These are phyloP conservation scores for Auriscalpium orientale DNA, from an alignment of 768 basidiomycete genomes.

Conservation along the genomic window DNA sequence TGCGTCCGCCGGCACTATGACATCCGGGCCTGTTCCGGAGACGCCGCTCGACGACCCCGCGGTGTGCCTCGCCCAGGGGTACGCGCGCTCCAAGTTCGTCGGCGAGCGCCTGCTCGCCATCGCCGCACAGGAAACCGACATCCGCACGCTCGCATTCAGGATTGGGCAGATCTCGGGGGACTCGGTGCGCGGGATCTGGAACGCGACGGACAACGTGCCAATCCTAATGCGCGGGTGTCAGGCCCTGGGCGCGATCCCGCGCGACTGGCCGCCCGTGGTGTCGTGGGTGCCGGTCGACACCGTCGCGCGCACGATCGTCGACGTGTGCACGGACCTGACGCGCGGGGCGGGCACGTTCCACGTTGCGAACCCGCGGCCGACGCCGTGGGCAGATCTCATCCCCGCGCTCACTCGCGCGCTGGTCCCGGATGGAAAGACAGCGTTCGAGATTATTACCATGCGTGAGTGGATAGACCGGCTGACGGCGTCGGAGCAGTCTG, in stretches of 20 bases:
- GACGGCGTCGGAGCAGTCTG: not conserved
- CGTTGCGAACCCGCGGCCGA: constrained; percentile 5
- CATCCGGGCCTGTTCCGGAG: not conserved
- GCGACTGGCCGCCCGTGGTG: constrained; percentile 2
- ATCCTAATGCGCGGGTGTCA: constrained; percentile 3
- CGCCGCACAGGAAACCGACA: not conserved
- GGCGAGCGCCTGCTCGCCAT: constrained; percentile 2
- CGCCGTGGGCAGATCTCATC: constrained; percentile 1
- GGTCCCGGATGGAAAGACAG: not conserved
- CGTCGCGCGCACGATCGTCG: constrained; percentile 2
- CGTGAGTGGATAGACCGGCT: constrained; percentile 1
- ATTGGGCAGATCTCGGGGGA: constrained; percentile 5
- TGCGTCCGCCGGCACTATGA: not conserved
- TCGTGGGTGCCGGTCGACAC: constrained; percentile 6
- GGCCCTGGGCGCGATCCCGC: constrained; percentile 3
- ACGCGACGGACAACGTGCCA: constrained; percentile 5
- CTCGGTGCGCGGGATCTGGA: constrained; percentile 4
- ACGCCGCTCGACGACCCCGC: not conserved
- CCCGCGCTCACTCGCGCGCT: not conserved
- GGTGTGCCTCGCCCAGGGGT: not conserved
- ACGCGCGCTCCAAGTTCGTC: constrained; percentile 2
- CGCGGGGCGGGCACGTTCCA: constrained; percentile 4
- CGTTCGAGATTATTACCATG: not conserved
- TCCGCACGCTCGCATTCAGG: not conserved
- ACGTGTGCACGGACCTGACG: not conserved